Percentiles rank a stretch among this genome's conserved stretches.
phyloP scores from a whole-genome alignment of 2,329 filamentous ascomycete species.

The Aureobasidium pullulans region DNA sequence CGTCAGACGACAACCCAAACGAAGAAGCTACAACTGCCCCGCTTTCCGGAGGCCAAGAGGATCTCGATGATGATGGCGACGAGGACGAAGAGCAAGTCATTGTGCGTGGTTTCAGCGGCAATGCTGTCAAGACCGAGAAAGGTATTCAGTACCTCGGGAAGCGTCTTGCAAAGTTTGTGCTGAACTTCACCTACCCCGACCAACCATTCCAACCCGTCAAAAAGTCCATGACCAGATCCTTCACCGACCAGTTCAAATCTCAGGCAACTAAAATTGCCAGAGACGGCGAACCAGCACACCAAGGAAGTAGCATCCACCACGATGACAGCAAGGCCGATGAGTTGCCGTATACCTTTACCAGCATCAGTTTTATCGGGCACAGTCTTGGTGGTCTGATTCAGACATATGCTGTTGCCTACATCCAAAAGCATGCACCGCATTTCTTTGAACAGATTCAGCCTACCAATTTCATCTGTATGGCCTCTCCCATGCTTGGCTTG shows the following conservation, averaged over 20 bases:
- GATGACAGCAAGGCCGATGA: constrained; percentile 38
- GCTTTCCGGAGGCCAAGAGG: constrained; percentile 44
- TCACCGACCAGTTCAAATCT: constrained; percentile 42
- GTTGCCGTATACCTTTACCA: constrained; percentile 74
- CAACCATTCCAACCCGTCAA: constrained; percentile 74
- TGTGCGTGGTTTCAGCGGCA: constrained; percentile 82
- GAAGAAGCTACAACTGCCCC: constrained; percentile 36
- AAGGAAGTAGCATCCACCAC: constrained; percentile 53
- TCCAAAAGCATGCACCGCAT: constrained; percentile 86
- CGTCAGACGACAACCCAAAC: constrained; percentile 21
- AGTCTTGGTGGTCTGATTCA: constrained; percentile 86
- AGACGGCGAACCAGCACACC: constrained; percentile 46
- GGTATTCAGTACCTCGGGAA: constrained; percentile 98
- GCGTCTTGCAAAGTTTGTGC: constrained; percentile 80
- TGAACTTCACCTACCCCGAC: constrained; percentile 87
- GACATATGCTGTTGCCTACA: constrained; percentile 91
- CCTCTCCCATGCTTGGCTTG: constrained; percentile 79
- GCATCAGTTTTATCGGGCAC: constrained; percentile 91
- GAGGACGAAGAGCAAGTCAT: constrained; percentile 78
- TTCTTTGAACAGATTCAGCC: constrained; percentile 85
- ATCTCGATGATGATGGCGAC: constrained; percentile 44
- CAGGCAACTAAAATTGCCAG: constrained; percentile 38
- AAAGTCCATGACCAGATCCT: constrained; percentile 42
- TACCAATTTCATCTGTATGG: constrained; percentile 82
- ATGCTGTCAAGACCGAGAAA: constrained; percentile 82